Evolutionary conservation across 257 asterid genomes (phyloP).

Genomic region (Lithospermum erythrorhizon): DNA sequence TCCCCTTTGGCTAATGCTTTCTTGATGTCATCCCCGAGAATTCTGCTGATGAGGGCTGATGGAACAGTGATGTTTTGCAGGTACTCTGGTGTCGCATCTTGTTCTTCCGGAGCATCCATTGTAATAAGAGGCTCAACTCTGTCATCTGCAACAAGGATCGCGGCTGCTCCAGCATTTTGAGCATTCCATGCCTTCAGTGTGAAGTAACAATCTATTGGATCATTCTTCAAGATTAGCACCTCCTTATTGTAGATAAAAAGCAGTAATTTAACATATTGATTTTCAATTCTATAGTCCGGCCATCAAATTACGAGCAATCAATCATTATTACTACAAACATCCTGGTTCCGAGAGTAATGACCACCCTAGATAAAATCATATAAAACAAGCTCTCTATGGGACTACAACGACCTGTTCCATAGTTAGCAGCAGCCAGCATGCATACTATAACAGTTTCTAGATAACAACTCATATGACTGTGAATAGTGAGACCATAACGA

Average conservation of each 20-base stretch:
- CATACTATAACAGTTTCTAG: no score
- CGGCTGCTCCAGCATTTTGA: constrained; percentile 94
- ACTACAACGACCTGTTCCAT: no score
- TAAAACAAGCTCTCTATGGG: no score
- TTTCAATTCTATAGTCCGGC: no score
- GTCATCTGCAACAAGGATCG: constrained; percentile 84
- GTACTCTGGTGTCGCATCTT: constrained; percentile 50
- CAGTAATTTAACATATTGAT: no score
- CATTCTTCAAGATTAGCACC: background rate
- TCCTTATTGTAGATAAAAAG: constrained; percentile 1
- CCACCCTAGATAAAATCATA: no score
- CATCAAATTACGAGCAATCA: no score
- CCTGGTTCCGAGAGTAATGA: no score
- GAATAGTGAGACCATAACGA: no score
- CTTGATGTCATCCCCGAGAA: constrained; percentile 73
- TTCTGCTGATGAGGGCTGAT: constrained; percentile 74
- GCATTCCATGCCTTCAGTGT: constrained; percentile 92
- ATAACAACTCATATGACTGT: no score
- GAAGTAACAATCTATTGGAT: constrained; percentile 67
- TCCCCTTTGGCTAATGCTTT: constrained; percentile 50
- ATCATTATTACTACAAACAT: no score
- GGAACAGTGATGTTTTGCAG: constrained; percentile 72
- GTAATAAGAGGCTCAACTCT: constrained; percentile 68
- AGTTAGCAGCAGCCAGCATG: no score
- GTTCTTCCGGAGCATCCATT: constrained; percentile 90